phyloP scores from a whole-genome alignment of 441 rosid genomes.

The Mallotus japonicus region DNA sequence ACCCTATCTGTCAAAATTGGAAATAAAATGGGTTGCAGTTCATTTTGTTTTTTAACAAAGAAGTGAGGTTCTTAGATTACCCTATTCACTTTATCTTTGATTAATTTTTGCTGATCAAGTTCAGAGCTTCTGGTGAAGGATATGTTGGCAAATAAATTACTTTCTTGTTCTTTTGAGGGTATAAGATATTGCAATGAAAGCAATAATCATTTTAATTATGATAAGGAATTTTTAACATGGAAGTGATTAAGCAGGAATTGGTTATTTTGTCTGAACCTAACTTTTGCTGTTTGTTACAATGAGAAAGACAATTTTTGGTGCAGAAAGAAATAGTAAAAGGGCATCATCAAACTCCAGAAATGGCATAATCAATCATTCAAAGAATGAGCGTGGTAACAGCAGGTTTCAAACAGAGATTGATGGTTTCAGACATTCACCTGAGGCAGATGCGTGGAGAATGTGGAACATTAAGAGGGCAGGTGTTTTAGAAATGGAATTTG shows the following conservation, averaged over 20 bases:
- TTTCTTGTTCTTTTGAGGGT: not conserved
- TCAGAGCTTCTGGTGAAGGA: not conserved
- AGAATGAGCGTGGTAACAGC: slow-evolving; percentile 24
- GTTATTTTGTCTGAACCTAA: slow-evolving; percentile 22
- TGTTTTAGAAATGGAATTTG: slow-evolving; percentile 48
- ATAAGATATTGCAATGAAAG: not conserved
- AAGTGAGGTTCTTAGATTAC: not conserved
- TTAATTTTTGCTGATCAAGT: not conserved
- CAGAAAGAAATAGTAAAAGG: slow-evolving; percentile 30
- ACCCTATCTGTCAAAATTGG: not conserved
- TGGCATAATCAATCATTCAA: slow-evolving; percentile 25
- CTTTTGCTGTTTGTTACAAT: slow-evolving; percentile 33
- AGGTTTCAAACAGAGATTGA: slow-evolving; percentile 31
- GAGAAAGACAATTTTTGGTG: slow-evolving; percentile 64
- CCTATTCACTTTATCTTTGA: not conserved
- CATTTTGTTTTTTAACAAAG: not conserved
- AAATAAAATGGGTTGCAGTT: not conserved
- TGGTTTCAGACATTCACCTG: slow-evolving; percentile 33
- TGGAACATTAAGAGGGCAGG: slow-evolving; percentile 76
- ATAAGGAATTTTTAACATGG: not conserved
- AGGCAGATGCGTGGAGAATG: slow-evolving; percentile 61
- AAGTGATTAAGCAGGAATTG: slow-evolving; percentile 7
- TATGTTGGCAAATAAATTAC: not conserved
- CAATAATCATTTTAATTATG: not conserved
- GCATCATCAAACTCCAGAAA: slow-evolving; percentile 26